Base-by-base conservation (phyloP, 768 basidiomycete species). In the Mycena metata region DNA sequence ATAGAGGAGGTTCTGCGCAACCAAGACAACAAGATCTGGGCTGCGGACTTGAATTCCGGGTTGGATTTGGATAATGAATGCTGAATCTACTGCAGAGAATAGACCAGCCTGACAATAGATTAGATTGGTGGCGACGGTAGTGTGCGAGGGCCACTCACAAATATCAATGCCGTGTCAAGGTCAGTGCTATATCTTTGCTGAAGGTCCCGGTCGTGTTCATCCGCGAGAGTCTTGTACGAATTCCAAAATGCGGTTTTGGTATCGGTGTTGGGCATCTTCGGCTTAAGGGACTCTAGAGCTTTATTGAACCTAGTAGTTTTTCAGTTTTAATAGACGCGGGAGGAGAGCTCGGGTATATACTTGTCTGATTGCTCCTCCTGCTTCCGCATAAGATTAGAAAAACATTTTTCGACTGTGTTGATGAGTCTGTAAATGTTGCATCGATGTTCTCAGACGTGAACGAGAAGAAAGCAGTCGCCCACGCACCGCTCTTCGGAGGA, bases 141-240 rank as follows among this genome's bases (percentile, higher is more conserved):
- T 21, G 21, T 2, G 21, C 11, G 23, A 21, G 47, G 7, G n/a
- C n/a, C 23, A 55, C 62, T 0, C 30, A 64, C 63, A 21, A 64
- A 64, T 19, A 64, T 56, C 0, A 64, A n/a, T 8, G 42, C 24
- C 5, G 54, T 64, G 33, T 64, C 54, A 1, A 64, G 63, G 23
- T 64, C 63, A 17, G 63, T 56, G 33, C 52, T 39, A 16, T 47
- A 64, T 21, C 13, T 45, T n/a, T 56, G 42, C 13, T 36, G 43
- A 23, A 56, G 47, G 2, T 64, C 54, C 12, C 36, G 55, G 43
- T 64, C 63, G 30, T 64, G 35, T 15, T 64, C 63, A 26, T 55
- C 54, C 19, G 54, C 54, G 3, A 64, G 26, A 0, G 9, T 39
- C 5, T 55, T 56, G 42, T 64, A 56, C 2, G 4, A 11, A 26